Percentiles rank a stretch among this genome's conserved stretches.
phyloP scores from a whole-genome alignment of 345 rosid genomes.

The Rhodamnia argentea region DNA sequence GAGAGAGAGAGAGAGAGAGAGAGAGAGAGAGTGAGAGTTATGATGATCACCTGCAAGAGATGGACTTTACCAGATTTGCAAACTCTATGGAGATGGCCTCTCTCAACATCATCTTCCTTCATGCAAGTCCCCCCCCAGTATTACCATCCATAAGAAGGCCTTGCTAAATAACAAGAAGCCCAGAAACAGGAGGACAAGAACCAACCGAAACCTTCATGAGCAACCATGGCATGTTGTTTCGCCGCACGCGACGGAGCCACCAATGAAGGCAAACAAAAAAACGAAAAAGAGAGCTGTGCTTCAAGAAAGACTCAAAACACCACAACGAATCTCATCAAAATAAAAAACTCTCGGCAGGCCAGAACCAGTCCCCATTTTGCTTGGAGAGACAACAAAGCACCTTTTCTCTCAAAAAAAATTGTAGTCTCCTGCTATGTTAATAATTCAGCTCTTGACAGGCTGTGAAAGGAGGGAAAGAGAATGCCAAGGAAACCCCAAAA shows the following conservation, averaged over 20 bases:
- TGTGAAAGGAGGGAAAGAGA: slow-evolving; percentile 22
- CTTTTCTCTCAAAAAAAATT: slow-evolving; percentile 4
- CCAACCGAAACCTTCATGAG: neutral
- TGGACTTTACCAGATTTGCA: slow-evolving; percentile 17
- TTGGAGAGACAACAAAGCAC: slow-evolving; percentile 37
- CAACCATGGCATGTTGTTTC: neutral
- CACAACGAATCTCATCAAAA: neutral
- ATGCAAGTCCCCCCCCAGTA: slow-evolving; percentile 14
- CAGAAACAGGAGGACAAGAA: neutral
- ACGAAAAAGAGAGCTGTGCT: neutral
- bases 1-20: neutral
- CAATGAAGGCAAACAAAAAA: slow-evolving; percentile 3
- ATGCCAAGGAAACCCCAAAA: slow-evolving; percentile 13
- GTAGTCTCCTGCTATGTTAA: slow-evolving; percentile 13
- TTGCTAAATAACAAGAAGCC: neutral
- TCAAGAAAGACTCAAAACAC: neutral
- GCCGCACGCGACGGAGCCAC: slow-evolving; percentile 17
- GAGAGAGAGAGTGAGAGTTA: neutral
- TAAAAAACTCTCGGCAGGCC: slow-evolving; percentile 5
- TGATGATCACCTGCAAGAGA: slow-evolving; percentile 34
- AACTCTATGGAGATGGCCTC: slow-evolving; percentile 36
- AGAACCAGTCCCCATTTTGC: slow-evolving; percentile 8
- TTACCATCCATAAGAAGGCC: slow-evolving; percentile 22
- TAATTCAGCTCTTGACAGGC: slow-evolving; percentile 71
- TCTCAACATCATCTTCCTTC: slow-evolving; percentile 29